phyloP scores from a whole-genome alignment of 179 eudicot genomes.

The Spinacia oleracea region DNA sequence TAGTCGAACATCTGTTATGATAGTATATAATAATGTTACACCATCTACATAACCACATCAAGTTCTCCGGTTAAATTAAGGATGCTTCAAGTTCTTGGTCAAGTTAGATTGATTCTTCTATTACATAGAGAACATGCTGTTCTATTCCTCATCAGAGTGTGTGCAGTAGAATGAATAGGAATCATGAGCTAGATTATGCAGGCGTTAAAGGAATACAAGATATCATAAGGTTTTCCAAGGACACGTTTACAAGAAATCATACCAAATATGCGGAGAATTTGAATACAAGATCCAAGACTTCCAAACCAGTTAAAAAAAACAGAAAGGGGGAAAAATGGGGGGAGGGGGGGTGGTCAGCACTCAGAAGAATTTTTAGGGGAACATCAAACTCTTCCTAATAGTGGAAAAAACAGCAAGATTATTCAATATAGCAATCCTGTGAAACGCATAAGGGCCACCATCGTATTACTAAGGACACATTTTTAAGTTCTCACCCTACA shows the following conservation, averaged over 20 bases:
- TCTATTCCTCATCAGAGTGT: conserved; percentile 29
- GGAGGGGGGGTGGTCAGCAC: no score
- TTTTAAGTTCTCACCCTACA: neutral
- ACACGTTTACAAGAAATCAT: neutral
- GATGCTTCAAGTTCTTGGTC: neutral
- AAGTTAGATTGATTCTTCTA: neutral
- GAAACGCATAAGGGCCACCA: neutral
- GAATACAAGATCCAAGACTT: neutral
- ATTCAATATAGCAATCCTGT: neutral
- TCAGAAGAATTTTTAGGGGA: neutral
- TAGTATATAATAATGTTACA: conserved; percentile 22
- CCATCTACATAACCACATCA: conserved; percentile 21
- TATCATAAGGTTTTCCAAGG: conserved; percentile 5
- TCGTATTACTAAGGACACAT: neutral
- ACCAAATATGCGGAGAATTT: neutral
- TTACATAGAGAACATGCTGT: conserved; percentile 8
- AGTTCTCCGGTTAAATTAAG: neutral
- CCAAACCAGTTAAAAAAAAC: neutral
- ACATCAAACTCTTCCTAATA: neutral
- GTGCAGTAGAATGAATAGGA: conserved; percentile 60
- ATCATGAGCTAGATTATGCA: conserved; percentile 95
- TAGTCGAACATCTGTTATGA: neutral
- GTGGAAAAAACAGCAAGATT: neutral
- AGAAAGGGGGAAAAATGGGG: neutral
- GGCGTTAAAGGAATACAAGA: conserved; percentile 18